Evolutionary conservation across 2,329 filamentous ascomycete species (phyloP), one percentile per base, ranked within the genome.

Genomic region (Didymella arachidicola): DNA sequence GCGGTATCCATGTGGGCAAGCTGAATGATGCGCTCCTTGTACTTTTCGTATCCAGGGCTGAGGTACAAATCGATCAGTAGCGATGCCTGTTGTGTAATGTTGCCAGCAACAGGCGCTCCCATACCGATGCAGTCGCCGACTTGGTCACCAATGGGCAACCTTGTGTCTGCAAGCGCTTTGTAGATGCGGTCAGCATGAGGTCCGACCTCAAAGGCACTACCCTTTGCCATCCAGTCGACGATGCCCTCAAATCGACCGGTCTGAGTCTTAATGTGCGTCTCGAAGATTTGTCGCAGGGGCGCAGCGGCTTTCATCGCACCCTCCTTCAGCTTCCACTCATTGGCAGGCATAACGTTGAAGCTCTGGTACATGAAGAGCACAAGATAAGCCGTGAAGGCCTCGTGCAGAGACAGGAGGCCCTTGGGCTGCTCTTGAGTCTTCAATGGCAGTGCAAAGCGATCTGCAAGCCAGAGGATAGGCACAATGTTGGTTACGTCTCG

Each of bases 401-500:
- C 79, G 12, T 80, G 75, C 16, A 81, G 65, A 0, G 80, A 78
- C 18, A 84, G 44, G 7, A 84, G 51, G 2, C 89, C 89, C 64
- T 82, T 84, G 2, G 86, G 84, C 49, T 86, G 84, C 11, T 85
- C 79, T 2, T 75, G 72, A 0, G 85, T 87, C 78, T 91, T 90
- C 38, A 92, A 79, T 0, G 89, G 88, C 3, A 92, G 78, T 47
- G 86, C 85, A 71, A 91, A 89, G 4, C 83, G 82, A 2, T 88
- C 80, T 0, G 84, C 86, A 39, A 90, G 79, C 67, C 85, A 91
- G 65, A 86, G 81, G 3, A 87, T 85, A 6, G 89, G 88, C 0
- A 82, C 84, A 26, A 90, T 77, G 69, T 92, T 92, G 26, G 86
- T 88, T 1, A 92, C 84, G 60, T 91, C 87, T 25, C 87, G 84